Percentiles rank a stretch among this genome's conserved stretches.
Conservation (phyloP, 768 basidiomycete genomes). For the Lactarius psammicola region DNA sequence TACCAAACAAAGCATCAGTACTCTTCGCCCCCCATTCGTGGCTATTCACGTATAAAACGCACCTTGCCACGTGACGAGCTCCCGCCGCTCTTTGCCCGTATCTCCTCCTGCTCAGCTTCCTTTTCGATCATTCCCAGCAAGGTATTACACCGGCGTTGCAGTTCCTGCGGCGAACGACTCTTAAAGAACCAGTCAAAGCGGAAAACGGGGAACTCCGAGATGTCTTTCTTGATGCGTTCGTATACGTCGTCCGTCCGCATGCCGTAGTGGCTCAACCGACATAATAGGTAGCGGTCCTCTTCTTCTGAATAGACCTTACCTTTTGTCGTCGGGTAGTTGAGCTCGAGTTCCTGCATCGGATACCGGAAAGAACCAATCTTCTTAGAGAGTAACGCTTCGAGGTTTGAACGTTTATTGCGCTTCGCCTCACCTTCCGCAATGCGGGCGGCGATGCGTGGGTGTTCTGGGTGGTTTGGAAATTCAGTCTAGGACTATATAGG, state of each 20-base stretch:
- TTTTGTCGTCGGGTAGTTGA: conserved; percentile 93
- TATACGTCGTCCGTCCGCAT: conserved; percentile 88
- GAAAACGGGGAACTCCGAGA: conserved; percentile 95
- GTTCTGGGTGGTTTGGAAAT: conserved; percentile 46
- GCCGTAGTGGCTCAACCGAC: conserved; percentile 86
- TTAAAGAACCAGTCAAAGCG: conserved; percentile 99
- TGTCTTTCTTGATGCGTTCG: conserved; percentile 94
- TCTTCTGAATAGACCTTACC: conserved; percentile 97
- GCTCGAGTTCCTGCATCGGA: conserved; percentile 96
- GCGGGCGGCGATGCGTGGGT: conserved; percentile 76
- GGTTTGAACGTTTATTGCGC: conserved; percentile 80
- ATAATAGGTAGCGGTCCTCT: conserved; percentile 93
- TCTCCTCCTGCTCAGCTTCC: conserved; percentile 75
- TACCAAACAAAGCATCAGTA: conserved; percentile 5
- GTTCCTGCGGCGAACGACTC: conserved; percentile 84
- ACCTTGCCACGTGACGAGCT: conserved; percentile 60
- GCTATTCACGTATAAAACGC: conserved; percentile 25
- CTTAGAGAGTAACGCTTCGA: conserved; percentile 71
- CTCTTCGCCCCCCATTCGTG: neutral
- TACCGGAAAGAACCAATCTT: conserved; percentile 83
- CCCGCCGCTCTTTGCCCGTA: conserved; percentile 54
- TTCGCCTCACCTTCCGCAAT: conserved; percentile 89
- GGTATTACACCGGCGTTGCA: conserved; percentile 85
- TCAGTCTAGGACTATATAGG: neutral
- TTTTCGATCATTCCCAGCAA: conserved; percentile 89